Conservation (phyloP, 2,329 filamentous ascomycete species). For the Aschersonia sp. region DNA sequence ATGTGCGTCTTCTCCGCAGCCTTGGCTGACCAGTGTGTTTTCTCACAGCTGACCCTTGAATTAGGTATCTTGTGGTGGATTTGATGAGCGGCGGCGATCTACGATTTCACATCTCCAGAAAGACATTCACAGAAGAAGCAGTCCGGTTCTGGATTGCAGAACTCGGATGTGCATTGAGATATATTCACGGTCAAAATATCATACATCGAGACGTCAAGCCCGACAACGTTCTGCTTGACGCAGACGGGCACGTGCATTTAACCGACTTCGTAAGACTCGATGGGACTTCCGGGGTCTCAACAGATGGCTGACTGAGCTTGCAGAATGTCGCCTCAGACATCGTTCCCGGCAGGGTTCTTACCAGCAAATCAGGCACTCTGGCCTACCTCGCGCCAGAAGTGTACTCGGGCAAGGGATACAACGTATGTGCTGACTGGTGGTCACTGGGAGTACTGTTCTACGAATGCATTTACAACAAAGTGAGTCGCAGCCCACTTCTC, state of each 20-base stretch:
- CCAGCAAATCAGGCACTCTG: slow-evolving; percentile 91
- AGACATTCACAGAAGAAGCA: slow-evolving; percentile 94
- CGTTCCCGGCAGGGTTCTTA: slow-evolving; percentile 64
- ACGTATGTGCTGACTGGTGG: slow-evolving; percentile 93
- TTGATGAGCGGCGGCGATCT: slow-evolving; percentile 96
- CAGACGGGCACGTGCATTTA: slow-evolving; percentile 87
- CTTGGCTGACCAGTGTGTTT: background rate
- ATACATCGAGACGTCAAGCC: slow-evolving; percentile 87
- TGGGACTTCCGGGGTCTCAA: background rate
- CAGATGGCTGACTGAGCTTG: slow-evolving; percentile 6
- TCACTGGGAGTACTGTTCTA: slow-evolving; percentile 96
- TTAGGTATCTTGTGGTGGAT: slow-evolving; percentile 91
- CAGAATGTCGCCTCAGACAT: slow-evolving; percentile 96
- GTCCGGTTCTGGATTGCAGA: slow-evolving; percentile 96
- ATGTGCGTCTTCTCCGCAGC: slow-evolving; percentile 46
- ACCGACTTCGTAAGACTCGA: slow-evolving; percentile 71
- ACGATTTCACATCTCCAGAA: slow-evolving; percentile 93
- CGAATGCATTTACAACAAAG: slow-evolving; percentile 98
- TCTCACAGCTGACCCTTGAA: background rate
- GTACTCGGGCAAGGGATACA: slow-evolving; percentile 80
- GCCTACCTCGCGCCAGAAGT: slow-evolving; percentile 95
- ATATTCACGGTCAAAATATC: slow-evolving; percentile 74
- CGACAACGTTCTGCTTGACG: slow-evolving; percentile 78
- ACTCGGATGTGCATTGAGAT: slow-evolving; percentile 77
- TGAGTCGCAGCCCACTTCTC: slow-evolving; percentile 21